Conservation (phyloP, 2,329 filamentous ascomycete species). For the Curvularia hawaiiensis region DNA sequence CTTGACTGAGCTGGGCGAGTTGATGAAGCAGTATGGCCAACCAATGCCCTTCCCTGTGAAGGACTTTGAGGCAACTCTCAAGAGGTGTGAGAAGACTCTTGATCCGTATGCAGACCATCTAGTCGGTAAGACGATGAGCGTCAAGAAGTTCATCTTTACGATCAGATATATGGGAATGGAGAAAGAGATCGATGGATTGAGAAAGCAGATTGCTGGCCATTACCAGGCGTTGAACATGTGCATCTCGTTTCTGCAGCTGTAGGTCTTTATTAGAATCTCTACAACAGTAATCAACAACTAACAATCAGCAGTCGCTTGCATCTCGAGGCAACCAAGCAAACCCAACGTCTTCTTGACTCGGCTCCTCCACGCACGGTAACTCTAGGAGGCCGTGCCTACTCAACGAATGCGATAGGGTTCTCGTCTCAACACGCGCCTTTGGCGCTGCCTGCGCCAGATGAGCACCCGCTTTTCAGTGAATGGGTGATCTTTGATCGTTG, state of each 20-base stretch:
- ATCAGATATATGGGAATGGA: slow-evolving; percentile 43
- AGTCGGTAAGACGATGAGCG: slow-evolving; percentile 39
- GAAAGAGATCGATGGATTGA: slow-evolving; percentile 38
- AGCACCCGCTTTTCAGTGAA: slow-evolving; percentile 39
- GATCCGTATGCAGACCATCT: slow-evolving; percentile 38
- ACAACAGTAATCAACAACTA: slow-evolving; percentile 4
- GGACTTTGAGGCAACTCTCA: slow-evolving; percentile 39
- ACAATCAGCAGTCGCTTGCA: slow-evolving; percentile 32
- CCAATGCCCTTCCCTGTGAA: slow-evolving; percentile 37
- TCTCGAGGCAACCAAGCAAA: slow-evolving; percentile 34
- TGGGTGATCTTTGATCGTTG: slow-evolving; percentile 39
- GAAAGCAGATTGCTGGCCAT: slow-evolving; percentile 37
- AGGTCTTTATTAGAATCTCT: not conserved
- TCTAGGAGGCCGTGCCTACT: slow-evolving; percentile 33
- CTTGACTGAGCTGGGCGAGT: slow-evolving; percentile 32
- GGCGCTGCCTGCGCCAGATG: slow-evolving; percentile 33
- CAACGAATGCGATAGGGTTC: slow-evolving; percentile 26
- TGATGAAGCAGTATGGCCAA: slow-evolving; percentile 43
- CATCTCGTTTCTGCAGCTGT: slow-evolving; percentile 40
- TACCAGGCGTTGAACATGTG: slow-evolving; percentile 41
- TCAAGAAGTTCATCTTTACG: slow-evolving; percentile 37
- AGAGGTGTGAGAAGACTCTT: slow-evolving; percentile 36
- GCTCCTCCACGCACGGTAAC: slow-evolving; percentile 33
- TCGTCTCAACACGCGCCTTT: slow-evolving; percentile 22
- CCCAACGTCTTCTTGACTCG: slow-evolving; percentile 28